These are phyloP conservation scores for Alternaria alternata DNA, from an alignment of 2,329 filamentous ascomycete species.

Conservation along the genomic window DNA sequence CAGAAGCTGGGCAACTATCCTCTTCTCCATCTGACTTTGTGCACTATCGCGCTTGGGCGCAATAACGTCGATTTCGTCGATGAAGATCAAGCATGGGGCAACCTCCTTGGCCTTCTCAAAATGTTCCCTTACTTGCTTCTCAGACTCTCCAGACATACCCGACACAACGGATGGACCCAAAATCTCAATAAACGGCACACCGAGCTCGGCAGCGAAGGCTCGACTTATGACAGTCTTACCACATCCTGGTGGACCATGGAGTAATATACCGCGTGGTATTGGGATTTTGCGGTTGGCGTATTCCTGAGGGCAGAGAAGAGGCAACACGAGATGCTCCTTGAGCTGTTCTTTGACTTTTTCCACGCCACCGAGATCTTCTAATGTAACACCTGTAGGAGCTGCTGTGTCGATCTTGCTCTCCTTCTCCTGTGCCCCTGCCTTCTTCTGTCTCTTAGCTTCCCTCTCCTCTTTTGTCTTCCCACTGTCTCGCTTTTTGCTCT, in stretches of 20 bases:
- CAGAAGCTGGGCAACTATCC: conserved; percentile 82
- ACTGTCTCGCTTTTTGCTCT: conserved; percentile 54
- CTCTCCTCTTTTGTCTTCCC: conserved; percentile 70
- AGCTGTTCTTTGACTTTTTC: conserved; percentile 75
- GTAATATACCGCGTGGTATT: conserved; percentile 75
- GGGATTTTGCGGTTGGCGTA: conserved; percentile 73
- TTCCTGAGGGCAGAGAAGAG: conserved; percentile 72
- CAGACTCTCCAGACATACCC: conserved; percentile 88
- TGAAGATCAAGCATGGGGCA: conserved; percentile 88
- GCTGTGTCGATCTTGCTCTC: conserved; percentile 64
- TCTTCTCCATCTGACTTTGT: conserved; percentile 87
- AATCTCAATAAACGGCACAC: conserved; percentile 81
- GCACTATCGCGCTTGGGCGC: conserved; percentile 84
- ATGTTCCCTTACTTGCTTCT: conserved; percentile 83
- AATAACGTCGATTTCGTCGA: conserved; percentile 92
- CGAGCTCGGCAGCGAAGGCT: conserved; percentile 77
- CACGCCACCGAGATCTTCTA: conserved; percentile 79
- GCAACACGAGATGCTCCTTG: conserved; percentile 75
- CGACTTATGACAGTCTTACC: conserved; percentile 87
- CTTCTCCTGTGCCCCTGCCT: conserved; percentile 42
- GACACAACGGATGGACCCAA: conserved; percentile 82
- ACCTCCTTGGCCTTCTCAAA: conserved; percentile 88
- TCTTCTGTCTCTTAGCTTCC: conserved; percentile 69
- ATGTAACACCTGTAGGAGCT: conserved; percentile 71
- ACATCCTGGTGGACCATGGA: conserved; percentile 85